Percentiles rank a stretch among this genome's conserved stretches.
Conservation (phyloP, 2,329 filamentous ascomycete species). For the Exophiala xenobiotica region DNA sequence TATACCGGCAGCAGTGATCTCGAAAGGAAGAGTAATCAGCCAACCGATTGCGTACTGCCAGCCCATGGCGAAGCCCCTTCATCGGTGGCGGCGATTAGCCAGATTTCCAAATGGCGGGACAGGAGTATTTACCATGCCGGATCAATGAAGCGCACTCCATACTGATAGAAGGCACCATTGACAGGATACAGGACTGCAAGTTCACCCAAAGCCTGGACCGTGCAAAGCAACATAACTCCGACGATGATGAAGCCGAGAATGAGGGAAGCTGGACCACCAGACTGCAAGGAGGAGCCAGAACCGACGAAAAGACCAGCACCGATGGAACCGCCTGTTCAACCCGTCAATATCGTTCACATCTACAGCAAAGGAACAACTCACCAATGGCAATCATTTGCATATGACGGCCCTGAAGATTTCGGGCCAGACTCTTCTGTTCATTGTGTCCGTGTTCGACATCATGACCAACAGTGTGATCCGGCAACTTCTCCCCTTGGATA, state of each 20-base stretch:
- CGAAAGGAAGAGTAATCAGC: slow-evolving; percentile 78
- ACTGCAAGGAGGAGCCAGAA: slow-evolving; percentile 33
- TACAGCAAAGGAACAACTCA: background rate
- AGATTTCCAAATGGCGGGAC: too few relatives aligned
- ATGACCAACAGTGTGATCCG: background rate
- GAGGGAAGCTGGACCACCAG: slow-evolving; percentile 40
- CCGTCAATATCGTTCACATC: slow-evolving; percentile 3
- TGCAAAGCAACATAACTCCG: slow-evolving; percentile 83
- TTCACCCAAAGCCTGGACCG: slow-evolving; percentile 86
- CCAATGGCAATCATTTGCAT: slow-evolving; percentile 33
- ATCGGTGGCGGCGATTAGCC: too few relatives aligned
- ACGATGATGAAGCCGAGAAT: slow-evolving; percentile 53
- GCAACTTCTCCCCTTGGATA: slow-evolving; percentile 1
- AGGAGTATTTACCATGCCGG: slow-evolving; percentile 86
- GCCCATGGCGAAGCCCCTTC: slow-evolving; percentile 79
- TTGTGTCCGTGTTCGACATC: slow-evolving; percentile 17
- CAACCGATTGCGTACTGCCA: slow-evolving; percentile 90
- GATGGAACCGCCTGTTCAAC: slow-evolving; percentile 39
- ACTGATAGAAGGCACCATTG: slow-evolving; percentile 86
- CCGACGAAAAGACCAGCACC: slow-evolving; percentile 31
- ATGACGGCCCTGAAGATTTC: slow-evolving; percentile 49
- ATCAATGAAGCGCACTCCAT: slow-evolving; percentile 89
- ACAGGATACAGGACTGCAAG: slow-evolving; percentile 88
- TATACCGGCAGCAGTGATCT: slow-evolving; percentile 82
- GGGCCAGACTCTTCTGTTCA: slow-evolving; percentile 1